Evolutionary conservation across 2,329 filamentous ascomycete species (phyloP).

Genomic region (Fusarium graminum): DNA sequence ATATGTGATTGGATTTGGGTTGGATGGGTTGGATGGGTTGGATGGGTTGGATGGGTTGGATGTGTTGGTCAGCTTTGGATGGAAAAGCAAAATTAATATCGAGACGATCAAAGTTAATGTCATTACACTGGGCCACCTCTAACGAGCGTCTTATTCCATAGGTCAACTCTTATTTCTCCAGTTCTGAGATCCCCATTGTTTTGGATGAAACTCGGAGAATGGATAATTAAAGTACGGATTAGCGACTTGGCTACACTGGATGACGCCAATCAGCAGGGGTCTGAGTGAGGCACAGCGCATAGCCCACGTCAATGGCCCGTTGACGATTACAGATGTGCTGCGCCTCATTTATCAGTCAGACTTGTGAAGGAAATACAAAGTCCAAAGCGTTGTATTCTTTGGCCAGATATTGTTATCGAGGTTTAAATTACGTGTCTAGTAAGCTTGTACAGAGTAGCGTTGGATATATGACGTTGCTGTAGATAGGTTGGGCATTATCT

Average conservation of each 20-base stretch:
- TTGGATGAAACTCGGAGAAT: slow-evolving; percentile 12
- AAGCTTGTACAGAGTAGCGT: neutral
- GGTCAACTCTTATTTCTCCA: slow-evolving; percentile 14
- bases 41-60: slow-evolving; percentile 31
- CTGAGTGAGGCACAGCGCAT: slow-evolving; percentile 15
- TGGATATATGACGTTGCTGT: neutral
- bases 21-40: slow-evolving; percentile 28
- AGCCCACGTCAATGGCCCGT: slow-evolving; percentile 8
- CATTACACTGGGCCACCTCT: neutral
- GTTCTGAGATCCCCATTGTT: slow-evolving; percentile 9
- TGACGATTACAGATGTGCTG: slow-evolving; percentile 26
- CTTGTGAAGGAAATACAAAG: neutral
- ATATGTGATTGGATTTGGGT: slow-evolving; percentile 20
- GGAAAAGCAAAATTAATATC: neutral
- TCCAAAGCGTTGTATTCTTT: neutral
- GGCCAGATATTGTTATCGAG: neutral
- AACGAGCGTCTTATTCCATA: neutral
- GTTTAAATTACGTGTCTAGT: neutral
- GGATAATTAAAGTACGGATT: slow-evolving; percentile 31
- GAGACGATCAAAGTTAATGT: too few relatives aligned
- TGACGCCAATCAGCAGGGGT: slow-evolving; percentile 23
- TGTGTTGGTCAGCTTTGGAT: slow-evolving; percentile 26
- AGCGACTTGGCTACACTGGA: slow-evolving; percentile 20
- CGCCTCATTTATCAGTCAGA: slow-evolving; percentile 26
- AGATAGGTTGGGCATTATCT: neutral